Conservation (phyloP, 495 filamentous ascomycete species). For the Rostrohypoxylon terebratum region DNA sequence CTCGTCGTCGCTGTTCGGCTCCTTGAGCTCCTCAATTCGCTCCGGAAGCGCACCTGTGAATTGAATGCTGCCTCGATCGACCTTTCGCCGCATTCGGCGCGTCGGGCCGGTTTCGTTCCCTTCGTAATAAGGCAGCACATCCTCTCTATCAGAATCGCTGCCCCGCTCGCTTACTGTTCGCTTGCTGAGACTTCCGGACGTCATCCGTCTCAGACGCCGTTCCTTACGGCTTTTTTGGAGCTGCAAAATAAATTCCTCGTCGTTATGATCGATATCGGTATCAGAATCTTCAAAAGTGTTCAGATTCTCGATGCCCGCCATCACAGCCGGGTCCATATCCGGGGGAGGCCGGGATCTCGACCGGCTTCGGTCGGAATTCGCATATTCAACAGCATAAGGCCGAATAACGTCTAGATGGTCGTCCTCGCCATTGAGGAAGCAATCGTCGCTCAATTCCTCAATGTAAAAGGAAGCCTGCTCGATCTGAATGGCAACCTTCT, state of each 20-base stretch:
- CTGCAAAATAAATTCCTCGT: slow-evolving; percentile 51
- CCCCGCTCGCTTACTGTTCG: slow-evolving; percentile 65
- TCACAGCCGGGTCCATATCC: slow-evolving; percentile 55
- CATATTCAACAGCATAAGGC: slow-evolving; percentile 59
- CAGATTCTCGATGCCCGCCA: slow-evolving; percentile 55
- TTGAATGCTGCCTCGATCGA: slow-evolving; percentile 62
- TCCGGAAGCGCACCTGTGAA: slow-evolving; percentile 62
- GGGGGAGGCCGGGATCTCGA: slow-evolving; percentile 53
- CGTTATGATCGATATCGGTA: slow-evolving; percentile 54
- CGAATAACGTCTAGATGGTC: slow-evolving; percentile 54
- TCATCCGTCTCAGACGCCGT: slow-evolving; percentile 60
- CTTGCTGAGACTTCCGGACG: slow-evolving; percentile 65
- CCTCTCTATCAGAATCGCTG: slow-evolving; percentile 65
- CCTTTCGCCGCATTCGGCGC: slow-evolving; percentile 61
- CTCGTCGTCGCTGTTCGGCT: slow-evolving; percentile 62
- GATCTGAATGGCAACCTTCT: slow-evolving; percentile 46
- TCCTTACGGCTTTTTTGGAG: slow-evolving; percentile 53
- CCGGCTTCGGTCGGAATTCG: slow-evolving; percentile 59
- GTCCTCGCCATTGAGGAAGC: slow-evolving; percentile 52
- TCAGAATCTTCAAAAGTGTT: slow-evolving; percentile 59
- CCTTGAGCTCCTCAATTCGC: slow-evolving; percentile 65
- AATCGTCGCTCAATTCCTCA: slow-evolving; percentile 61
- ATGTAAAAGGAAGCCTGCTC: slow-evolving; percentile 55
- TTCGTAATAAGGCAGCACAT: slow-evolving; percentile 58
- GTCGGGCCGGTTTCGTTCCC: slow-evolving; percentile 57